Evolutionary conservation across 495 filamentous ascomycete genomes (phyloP).

Genomic region (Penicillium dipodomyicola): DNA sequence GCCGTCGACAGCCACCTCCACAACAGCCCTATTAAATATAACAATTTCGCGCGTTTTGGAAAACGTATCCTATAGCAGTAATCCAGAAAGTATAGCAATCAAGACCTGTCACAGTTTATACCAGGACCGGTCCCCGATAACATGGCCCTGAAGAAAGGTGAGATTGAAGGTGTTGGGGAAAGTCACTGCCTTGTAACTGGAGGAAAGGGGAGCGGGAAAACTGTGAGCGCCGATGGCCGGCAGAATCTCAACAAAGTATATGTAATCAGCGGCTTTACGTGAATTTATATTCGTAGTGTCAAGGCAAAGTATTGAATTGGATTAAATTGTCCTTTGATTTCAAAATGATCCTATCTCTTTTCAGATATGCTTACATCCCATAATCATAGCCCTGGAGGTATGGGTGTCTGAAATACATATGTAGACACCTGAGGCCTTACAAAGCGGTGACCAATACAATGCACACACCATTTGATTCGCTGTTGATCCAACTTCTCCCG

Average conservation of each 20-base stretch:
- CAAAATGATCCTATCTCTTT: not conserved
- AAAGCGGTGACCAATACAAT: constrained; percentile 14
- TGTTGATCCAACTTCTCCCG: not conserved
- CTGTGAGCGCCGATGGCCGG: constrained; percentile 29
- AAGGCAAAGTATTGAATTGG: not conserved
- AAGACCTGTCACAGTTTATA: constrained; percentile 14
- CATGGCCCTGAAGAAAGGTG: constrained; percentile 23
- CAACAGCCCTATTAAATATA: not conserved
- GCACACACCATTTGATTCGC: constrained; percentile 4
- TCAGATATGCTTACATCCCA: not conserved
- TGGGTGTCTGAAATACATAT: not conserved
- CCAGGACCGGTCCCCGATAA: constrained; percentile 27
- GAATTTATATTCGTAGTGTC: not conserved
- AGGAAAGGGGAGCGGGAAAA: constrained; percentile 38
- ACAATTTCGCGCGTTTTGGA: constrained; percentile 18
- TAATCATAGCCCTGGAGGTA: not conserved
- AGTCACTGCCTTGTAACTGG: constrained; percentile 27
- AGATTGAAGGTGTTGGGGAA: constrained; percentile 12
- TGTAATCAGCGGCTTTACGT: not conserved
- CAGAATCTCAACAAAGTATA: constrained; percentile 17
- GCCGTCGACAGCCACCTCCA: constrained; percentile 18
- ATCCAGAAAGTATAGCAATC: not conserved
- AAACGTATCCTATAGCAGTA: not conserved
- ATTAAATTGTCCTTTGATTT: not conserved
- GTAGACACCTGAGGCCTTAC: constrained; percentile 12